Evolutionary conservation across 768 basidiomycete species (phyloP).

Genomic region (Brasilioporus rufonigricans): DNA sequence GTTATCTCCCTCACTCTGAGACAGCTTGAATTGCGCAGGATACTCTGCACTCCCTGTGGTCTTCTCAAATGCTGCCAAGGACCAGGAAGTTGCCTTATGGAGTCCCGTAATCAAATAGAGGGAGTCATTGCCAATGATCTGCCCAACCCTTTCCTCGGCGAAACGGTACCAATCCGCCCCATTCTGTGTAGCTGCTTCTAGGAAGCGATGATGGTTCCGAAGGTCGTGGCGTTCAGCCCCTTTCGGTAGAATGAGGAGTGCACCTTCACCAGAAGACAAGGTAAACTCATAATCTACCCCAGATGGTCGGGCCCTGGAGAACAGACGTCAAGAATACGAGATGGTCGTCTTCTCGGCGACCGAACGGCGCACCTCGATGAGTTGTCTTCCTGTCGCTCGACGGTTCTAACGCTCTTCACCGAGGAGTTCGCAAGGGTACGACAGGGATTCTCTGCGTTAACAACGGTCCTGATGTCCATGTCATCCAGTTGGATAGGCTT

Average conservation of each 20-base stretch:
- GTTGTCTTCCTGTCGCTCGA: background rate
- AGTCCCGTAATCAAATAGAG: conserved; percentile 28
- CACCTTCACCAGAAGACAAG: conserved; percentile 23
- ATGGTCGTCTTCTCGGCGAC: background rate
- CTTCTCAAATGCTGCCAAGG: conserved; percentile 16
- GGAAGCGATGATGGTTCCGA: conserved; percentile 15
- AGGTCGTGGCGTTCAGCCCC: conserved; percentile 25
- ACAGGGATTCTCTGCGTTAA: conserved; percentile 7
- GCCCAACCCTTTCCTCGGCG: conserved; percentile 1
- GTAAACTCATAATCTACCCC: conserved; percentile 5
- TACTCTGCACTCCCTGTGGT: background rate
- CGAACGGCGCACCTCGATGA: background rate
- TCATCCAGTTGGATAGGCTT: conserved; percentile 5
- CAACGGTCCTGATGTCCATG: background rate
- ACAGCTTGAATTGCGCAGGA: conserved; percentile 7
- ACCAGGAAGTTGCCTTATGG: conserved; percentile 21
- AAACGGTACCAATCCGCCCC: conserved; percentile 23
- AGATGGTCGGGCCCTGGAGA: background rate
- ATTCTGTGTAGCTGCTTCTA: conserved; percentile 17
- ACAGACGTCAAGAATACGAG: background rate
- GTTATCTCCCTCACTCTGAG: background rate
- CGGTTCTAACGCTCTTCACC: background rate
- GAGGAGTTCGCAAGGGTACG: conserved; percentile 3
- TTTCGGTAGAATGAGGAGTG: conserved; percentile 33
- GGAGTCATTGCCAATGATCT: conserved; percentile 20